phyloP scores from a whole-genome alignment of 163 green algal species.

The Scenedesmus sp. region DNA sequence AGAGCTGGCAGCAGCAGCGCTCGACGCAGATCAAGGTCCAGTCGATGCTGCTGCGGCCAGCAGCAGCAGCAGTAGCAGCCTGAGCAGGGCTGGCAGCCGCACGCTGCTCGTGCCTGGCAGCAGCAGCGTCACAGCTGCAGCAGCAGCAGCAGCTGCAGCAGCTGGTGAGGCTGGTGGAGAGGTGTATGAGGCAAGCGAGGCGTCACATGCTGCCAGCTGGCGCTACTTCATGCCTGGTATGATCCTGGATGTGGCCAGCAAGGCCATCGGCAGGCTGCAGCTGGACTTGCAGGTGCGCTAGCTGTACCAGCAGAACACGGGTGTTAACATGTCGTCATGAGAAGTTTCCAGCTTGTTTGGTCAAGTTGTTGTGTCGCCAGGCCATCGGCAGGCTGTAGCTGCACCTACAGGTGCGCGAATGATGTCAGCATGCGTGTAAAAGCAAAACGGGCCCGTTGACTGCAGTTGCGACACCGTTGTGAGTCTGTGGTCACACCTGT shows the following conservation, averaged over 20 bases:
- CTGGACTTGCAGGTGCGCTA: slow-evolving; percentile 44
- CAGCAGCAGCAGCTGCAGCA: slow-evolving; percentile 30
- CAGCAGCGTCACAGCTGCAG: neutral
- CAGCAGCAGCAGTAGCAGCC: neutral
- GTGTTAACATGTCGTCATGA: too few species aligned
- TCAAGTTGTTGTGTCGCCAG: too few species aligned
- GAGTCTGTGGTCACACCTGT: too few species aligned
- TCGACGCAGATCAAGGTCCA: neutral
- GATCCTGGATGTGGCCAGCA: slow-evolving; percentile 22
- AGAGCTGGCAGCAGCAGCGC: slow-evolving; percentile 25
- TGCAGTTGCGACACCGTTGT: too few species aligned
- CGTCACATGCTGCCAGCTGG: slow-evolving; percentile 20
- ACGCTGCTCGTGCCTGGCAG: neutral
- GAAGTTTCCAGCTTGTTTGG: too few species aligned
- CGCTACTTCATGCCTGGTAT: slow-evolving; percentile 22
- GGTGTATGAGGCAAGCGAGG: slow-evolving; percentile 30
- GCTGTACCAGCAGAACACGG: too few species aligned
- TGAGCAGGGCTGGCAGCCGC: slow-evolving; percentile 16
- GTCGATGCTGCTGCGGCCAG: neutral
- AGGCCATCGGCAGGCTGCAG: slow-evolving; percentile 15
- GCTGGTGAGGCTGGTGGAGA: neutral
- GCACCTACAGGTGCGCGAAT: too few species aligned
- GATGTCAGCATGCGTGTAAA: too few species aligned
- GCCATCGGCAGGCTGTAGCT: too few species aligned
- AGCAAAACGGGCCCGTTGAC: too few species aligned